Base-by-base conservation (phyloP, 2,329 filamentous ascomycete genomes). In the Xenoacremonium recifei region DNA sequence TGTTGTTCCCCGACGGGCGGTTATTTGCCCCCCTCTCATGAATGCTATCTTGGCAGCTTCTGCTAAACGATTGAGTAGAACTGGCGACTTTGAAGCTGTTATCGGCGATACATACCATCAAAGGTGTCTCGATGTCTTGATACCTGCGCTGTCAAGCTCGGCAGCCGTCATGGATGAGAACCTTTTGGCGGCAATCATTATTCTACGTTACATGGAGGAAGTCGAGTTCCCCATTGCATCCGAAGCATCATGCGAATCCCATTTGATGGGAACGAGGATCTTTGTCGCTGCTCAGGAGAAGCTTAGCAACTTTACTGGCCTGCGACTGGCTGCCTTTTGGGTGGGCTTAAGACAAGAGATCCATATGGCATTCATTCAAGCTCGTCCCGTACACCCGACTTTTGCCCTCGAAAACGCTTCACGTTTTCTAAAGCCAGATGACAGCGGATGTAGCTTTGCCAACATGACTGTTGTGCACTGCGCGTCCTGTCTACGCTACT, bases 351-450 rank as follows among this genome's bases (percentile, higher is more conserved):
- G 49, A 6, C 59, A 59, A 32, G 59, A 62, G 31, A 60, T 62
- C 21, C 55, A 61, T 29, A 60, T 60, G 56, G 55, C 59, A 4
- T 59, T 62, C 15, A 51, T 58, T 18, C 59, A 62, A n/a, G 47
- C 49, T 2, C 56, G 59, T 2, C 51, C 57, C 0, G 59, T 62
- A 1, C 51, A 61, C 15, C 48, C 55, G 7, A 62, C 57, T 35
- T 58, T 58, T 33, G 53, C 44, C 2, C 5, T 58, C 4, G 51
- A 58, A 7, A 51, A 48, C 16, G 54, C 59, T 4, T 50, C 45
- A 1, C 44, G 47, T 2, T 43, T 53, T 5, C 49, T 57, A 2
- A 45, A 55, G 9, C 43, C 51, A 2, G 54, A 57, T 13, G 57
- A 60, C 2, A 50, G 50, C 0, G 56, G 54, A 13, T 62, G 56